Conservation (phyloP, 2,329 filamentous ascomycete species). For the Grosmannia clavigera region DNA sequence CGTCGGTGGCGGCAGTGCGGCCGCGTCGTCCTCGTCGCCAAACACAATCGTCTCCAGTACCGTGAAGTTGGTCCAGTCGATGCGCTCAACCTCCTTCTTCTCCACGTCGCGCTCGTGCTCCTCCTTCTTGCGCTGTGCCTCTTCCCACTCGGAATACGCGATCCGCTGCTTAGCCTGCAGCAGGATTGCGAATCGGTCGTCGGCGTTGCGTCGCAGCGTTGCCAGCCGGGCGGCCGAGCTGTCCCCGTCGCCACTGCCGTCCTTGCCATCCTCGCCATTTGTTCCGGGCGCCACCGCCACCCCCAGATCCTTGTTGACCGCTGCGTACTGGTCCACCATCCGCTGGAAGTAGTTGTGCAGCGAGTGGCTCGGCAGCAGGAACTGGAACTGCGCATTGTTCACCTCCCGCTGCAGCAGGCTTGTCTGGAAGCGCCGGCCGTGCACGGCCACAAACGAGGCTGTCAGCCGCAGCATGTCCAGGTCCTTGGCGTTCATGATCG, state of each 20-base stretch:
- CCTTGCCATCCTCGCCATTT: constrained; percentile 55
- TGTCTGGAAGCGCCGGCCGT: constrained; percentile 86
- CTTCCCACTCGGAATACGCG: constrained; percentile 76
- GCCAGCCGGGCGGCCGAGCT: constrained; percentile 58
- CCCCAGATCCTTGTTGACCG: constrained; percentile 45
- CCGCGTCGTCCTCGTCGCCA: constrained; percentile 74
- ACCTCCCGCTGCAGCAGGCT: constrained; percentile 78
- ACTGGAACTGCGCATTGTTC: constrained; percentile 90
- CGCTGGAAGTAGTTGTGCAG: constrained; percentile 93
- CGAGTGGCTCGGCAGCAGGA: constrained; percentile 87
- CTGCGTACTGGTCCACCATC: constrained; percentile 86
- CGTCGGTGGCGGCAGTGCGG: constrained; percentile 77
- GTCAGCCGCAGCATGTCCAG: constrained; percentile 63
- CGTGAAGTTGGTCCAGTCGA: constrained; percentile 97
- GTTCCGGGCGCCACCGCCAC: constrained; percentile 54
- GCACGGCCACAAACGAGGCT: constrained; percentile 84
- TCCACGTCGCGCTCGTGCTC: constrained; percentile 77
- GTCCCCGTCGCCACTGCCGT: constrained; percentile 52
- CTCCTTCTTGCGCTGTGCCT: constrained; percentile 80
- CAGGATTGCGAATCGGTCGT: constrained; percentile 70
- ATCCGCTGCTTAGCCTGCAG: constrained; percentile 73
- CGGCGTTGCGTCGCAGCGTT: constrained; percentile 60
- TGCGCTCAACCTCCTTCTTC: constrained; percentile 62
- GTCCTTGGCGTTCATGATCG: constrained; percentile 92
- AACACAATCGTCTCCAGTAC: constrained; percentile 93